phyloP scores from a whole-genome alignment of 495 filamentous ascomycete species.

The Lepraria neglecta region DNA sequence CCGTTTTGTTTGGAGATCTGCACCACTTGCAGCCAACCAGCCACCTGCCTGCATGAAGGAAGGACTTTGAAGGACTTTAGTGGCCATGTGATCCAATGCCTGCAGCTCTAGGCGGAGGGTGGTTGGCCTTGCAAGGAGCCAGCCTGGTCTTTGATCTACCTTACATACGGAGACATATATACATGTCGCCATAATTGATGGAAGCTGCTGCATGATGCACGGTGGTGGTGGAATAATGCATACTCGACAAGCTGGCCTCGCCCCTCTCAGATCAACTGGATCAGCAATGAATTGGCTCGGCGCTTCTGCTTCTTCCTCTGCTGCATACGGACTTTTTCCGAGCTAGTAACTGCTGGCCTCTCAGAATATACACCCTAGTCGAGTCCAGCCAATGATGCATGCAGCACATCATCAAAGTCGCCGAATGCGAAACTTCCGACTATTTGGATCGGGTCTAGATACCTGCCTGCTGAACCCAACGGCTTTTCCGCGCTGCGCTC shows the following conservation, averaged over 20 bases:
- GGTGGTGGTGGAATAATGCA: too few relatives aligned
- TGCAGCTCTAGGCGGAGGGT: background rate
- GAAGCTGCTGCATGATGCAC: too few relatives aligned
- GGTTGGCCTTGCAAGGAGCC: too few relatives aligned
- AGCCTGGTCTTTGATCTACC: background rate
- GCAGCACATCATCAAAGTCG: background rate
- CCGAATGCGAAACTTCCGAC: background rate
- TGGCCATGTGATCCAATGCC: conserved; percentile 3
- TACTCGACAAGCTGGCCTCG: background rate
- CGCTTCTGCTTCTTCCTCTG: background rate
- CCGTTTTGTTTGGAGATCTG: conserved; percentile 14
- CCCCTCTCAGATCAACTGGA: background rate
- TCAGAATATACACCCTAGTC: too few relatives aligned
- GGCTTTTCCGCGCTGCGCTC: too few relatives aligned
- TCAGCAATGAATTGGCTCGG: background rate
- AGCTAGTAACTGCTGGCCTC: too few relatives aligned
- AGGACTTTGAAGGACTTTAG: background rate
- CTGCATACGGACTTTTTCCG: background rate
- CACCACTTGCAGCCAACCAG: background rate
- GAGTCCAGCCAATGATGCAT: too few relatives aligned
- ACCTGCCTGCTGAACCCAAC: too few relatives aligned
- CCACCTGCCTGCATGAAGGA: background rate
- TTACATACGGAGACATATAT: background rate
- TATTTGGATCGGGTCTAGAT: background rate
- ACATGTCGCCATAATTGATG: background rate